Evolutionary conservation across 2,329 filamentous ascomycete species (phyloP).

Genomic region (Colletotrichum lentis): DNA sequence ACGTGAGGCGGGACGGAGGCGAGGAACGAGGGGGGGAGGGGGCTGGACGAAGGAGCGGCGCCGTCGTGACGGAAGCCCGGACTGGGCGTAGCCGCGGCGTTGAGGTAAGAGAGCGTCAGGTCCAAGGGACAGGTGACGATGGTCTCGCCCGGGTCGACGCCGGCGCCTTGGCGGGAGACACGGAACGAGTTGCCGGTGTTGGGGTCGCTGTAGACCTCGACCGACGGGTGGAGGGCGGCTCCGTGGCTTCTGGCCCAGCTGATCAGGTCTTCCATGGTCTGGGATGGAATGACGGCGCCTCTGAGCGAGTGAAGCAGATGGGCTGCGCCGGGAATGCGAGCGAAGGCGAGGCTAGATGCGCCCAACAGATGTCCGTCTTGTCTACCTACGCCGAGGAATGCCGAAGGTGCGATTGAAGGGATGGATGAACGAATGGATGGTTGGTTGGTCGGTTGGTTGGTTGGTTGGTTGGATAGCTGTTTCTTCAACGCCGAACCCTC

Average conservation of each 20-base stretch:
- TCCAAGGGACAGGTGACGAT: conserved; percentile 62
- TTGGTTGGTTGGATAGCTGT: not conserved
- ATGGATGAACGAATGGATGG: no score
- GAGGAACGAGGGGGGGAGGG: conserved; percentile 62
- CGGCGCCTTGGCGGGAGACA: conserved; percentile 49
- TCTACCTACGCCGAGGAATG: conserved; percentile 3
- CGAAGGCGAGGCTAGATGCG: not conserved
- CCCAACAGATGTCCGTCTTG: not conserved
- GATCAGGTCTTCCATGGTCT: conserved; percentile 48
- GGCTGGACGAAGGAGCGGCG: conserved; percentile 29
- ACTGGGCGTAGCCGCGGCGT: conserved; percentile 53
- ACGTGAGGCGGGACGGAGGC: conserved; percentile 63
- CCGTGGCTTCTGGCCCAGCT: conserved; percentile 58
- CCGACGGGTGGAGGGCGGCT: conserved; percentile 57
- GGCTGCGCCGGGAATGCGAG: conserved; percentile 1
- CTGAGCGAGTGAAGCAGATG: not conserved
- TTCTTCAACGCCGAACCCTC: not conserved
- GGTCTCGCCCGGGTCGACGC: conserved; percentile 49
- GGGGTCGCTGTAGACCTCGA: conserved; percentile 62
- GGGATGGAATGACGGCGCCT: not conserved
- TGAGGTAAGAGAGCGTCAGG: conserved; percentile 66
- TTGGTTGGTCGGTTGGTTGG: no score
- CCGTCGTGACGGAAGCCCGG: conserved; percentile 38
- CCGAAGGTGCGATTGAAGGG: not conserved
- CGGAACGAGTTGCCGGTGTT: conserved; percentile 64